Evolutionary conservation across 257 asterid species (phyloP).

Genomic region (Solanum lycopersicoides): DNA sequence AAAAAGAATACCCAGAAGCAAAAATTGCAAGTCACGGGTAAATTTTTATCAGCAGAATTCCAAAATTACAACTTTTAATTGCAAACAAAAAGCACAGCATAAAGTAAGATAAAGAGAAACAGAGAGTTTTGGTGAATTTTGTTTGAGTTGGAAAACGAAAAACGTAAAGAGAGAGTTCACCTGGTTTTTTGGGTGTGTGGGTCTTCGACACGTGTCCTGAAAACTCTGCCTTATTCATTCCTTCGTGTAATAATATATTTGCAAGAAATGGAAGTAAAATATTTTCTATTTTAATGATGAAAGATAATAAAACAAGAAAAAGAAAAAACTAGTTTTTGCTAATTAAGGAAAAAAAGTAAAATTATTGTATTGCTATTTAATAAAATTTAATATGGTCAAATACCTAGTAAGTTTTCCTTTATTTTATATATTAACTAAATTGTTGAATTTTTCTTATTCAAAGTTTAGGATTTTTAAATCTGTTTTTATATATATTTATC

Average conservation of each 20-base stretch:
- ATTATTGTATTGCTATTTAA: too few species aligned
- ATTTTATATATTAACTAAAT: too few species aligned
- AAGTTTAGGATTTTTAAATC: too few species aligned
- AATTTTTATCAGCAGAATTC: background rate
- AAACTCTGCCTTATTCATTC: background rate
- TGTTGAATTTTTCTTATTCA: too few species aligned
- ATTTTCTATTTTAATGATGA: background rate
- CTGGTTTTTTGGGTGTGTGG: background rate
- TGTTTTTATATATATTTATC: too few species aligned
- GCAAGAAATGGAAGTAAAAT: background rate
- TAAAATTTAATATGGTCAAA: too few species aligned
- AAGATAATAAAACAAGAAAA: background rate
- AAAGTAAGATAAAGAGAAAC: background rate
- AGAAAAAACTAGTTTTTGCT: background rate
- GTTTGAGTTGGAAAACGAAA: constrained; percentile 26
- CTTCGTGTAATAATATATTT: background rate
- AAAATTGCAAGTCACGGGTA: background rate
- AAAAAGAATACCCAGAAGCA: background rate
- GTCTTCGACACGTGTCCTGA: constrained; percentile 19
- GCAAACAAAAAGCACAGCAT: background rate
- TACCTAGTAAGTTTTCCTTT: too few species aligned
- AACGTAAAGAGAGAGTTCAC: constrained; percentile 13
- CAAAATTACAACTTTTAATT: background rate
- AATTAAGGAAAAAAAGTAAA: background rate
- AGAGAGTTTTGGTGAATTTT: constrained; percentile 1